phyloP scores from a whole-genome alignment of 148 eudicot genomes.

The Talinum fruticosum region DNA sequence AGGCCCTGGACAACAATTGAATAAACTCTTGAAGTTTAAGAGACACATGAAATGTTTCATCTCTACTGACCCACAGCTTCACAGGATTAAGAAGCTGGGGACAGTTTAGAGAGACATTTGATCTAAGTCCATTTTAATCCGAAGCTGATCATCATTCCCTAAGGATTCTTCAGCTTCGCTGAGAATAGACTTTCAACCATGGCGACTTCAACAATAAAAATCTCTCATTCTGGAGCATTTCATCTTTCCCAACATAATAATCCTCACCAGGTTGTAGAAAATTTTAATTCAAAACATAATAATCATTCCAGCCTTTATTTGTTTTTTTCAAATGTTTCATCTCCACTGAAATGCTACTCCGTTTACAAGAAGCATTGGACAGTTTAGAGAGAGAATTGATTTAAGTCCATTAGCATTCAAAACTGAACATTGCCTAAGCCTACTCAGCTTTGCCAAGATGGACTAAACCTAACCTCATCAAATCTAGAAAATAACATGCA shows the following conservation, averaged over 20 bases:
- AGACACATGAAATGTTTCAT: constrained; percentile 18
- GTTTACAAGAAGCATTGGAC: constrained; percentile 10
- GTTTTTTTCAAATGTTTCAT: neutral
- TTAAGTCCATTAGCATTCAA: constrained; percentile 26
- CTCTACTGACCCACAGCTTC: constrained; percentile 30
- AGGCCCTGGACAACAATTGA: no score
- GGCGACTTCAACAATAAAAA: no score
- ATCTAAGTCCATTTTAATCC: constrained; percentile 33
- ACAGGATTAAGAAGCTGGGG: constrained; percentile 11
- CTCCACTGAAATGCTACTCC: constrained; percentile 15
- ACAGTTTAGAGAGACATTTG: constrained; percentile 27
- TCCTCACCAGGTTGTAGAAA: no score
- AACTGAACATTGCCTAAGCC: constrained; percentile 19
- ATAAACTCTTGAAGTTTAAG: neutral
- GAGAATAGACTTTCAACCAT: constrained; percentile 23
- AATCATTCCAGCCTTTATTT: no score
- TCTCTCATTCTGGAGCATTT: no score
- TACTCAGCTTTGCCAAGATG: constrained; percentile 26
- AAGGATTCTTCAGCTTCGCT: constrained; percentile 22
- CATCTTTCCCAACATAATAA: no score
- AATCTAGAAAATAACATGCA: neutral
- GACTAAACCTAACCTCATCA: neutral
- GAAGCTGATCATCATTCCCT: constrained; percentile 14
- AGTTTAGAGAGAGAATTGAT: constrained; percentile 13
- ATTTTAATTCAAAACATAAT: no score